Evolutionary conservation across 2,329 filamentous ascomycete genomes (phyloP).

Genomic region (Diaporthe helianthi): DNA sequence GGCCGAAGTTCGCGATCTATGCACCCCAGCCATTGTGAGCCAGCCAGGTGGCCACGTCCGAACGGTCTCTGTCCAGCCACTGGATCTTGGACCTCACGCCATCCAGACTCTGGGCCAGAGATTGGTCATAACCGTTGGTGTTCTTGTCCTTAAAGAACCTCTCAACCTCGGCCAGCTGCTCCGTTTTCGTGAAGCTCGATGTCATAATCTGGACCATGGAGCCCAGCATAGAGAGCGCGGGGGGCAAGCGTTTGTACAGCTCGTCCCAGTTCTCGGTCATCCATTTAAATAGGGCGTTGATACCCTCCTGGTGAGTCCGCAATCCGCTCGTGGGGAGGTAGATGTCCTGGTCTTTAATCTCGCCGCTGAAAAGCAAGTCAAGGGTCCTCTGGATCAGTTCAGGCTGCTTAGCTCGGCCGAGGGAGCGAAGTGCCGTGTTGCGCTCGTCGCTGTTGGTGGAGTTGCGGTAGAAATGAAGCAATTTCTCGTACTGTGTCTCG

Average conservation of each 20-base stretch:
- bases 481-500: conserved; percentile 69
- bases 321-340: conserved; percentile 87
- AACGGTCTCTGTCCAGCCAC: conserved; percentile 78
- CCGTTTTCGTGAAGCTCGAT: conserved; percentile 77
- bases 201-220: conserved; percentile 84
- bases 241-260: conserved; percentile 80
- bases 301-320: conserved; percentile 77
- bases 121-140: conserved; percentile 85
- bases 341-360: conserved; percentile 93
- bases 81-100: conserved; percentile 82
- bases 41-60: conserved; percentile 65
- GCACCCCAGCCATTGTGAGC: conserved; percentile 44
- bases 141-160: conserved; percentile 83
- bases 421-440: conserved; percentile 84
- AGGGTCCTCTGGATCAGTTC: conserved; percentile 84
- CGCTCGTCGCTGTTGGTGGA: conserved; percentile 85
- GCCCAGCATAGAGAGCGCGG: conserved; percentile 85
- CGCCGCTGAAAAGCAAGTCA: conserved; percentile 74
- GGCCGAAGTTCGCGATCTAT: conserved; percentile 3
- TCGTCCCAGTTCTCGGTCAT: conserved; percentile 89
- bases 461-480: conserved; percentile 77
- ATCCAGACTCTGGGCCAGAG: conserved; percentile 89
- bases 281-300: conserved; percentile 82
- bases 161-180: conserved; percentile 78
- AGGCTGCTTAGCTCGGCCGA: conserved; percentile 80